Base-by-base conservation (phyloP, 495 filamentous ascomycete genomes). In the Xylaria longipes region DNA sequence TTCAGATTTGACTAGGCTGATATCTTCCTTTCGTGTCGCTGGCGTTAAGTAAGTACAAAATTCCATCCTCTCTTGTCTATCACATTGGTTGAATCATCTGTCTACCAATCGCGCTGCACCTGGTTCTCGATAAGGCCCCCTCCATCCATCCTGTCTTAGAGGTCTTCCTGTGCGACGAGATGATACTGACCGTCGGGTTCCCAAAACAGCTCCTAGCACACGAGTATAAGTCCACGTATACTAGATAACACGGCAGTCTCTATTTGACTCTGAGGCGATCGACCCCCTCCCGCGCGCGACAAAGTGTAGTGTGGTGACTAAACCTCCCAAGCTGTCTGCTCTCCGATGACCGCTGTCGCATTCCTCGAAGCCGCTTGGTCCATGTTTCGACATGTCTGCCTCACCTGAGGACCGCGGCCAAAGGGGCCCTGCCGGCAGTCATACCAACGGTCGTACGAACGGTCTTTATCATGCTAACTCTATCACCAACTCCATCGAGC, bases 341-440 rank as follows among this genome's bases (percentile, higher is more conserved):
- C 68, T 56, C 46, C 60, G 60, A 70, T 70, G 68, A 70, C 43
- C 58, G 31, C 33, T 20, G 57, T 29, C 7, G 7, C 31, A 27
- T 27, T n/a, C 43, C 41, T 39, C 43, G 14, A 39, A 35, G 12
- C 58, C n/a, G 31, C 22, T 29, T 56, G 56, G 31, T 64, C 46
- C 68, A 70, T 70, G 68, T 64, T 52, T 64, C 58, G 37, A 56
- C 60, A 70, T 70, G 68, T 70, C 68, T 70, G 35, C 25, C n/a
- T 14, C 33, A n/a, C 45, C 58, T 64, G 58, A 70, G 29, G 41
- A 52, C 46, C 31, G 17, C 58, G 35, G 27, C 35, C 56, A 58
- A 37, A 14, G 33, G 57, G 56, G 22, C 33, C 31, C 68, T 25
- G 54, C 25, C 17, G 37, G 54, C 14, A 25, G 66, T 35, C 33